Base-by-base conservation (phyloP, 768 basidiomycete genomes). In the Phaeolepiota aurea region DNA sequence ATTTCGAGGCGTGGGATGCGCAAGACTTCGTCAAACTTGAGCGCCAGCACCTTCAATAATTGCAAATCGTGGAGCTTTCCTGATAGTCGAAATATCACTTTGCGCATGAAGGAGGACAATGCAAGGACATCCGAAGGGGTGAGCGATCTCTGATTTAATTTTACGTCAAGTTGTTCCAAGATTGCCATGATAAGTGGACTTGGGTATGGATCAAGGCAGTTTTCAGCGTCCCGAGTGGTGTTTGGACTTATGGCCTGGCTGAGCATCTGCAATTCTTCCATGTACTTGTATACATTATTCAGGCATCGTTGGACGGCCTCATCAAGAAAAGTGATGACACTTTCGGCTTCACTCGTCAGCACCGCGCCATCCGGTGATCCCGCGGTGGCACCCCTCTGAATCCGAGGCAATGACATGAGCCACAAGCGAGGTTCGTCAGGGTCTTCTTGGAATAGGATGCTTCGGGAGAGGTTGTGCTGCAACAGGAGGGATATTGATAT, bases 201-300 rank as follows among this genome's bases (percentile, higher is more conserved):
- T 3, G 81, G 75, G 23, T 65, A 60, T 9, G 47, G 43, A 14
- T 68, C 66, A 13, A 57, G 50, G n/a, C 46, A 40, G 40, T 50
- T 48, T 20, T 30, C 36, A 25, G 28, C 37, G 20, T 39, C 39
- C 4, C 16, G 13, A 5, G 40, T 46, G 1, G 40, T 13, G 15
- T 34, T 15, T 42, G 44, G 15, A 30, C 32, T 33, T 5, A 48
- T 25, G 28, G 51, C 4, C 40, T 52, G 38, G 44, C 48, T 39
- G 15, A 77, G 53, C 0, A 58, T 51, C 4, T 70, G 56, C 46
- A 81, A 59, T 16, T 80, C 80, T 50, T 96, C 92, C 40, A 94
- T 69, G 54, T 94, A 97, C 20, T 77, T 74, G 55, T 91, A 87
- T 0, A 90, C 87, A 2, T 82, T 84, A 58, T 85, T 89, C 47